Conservation (phyloP, 148 eudicot species). For the Rhododendron williamsianum region DNA sequence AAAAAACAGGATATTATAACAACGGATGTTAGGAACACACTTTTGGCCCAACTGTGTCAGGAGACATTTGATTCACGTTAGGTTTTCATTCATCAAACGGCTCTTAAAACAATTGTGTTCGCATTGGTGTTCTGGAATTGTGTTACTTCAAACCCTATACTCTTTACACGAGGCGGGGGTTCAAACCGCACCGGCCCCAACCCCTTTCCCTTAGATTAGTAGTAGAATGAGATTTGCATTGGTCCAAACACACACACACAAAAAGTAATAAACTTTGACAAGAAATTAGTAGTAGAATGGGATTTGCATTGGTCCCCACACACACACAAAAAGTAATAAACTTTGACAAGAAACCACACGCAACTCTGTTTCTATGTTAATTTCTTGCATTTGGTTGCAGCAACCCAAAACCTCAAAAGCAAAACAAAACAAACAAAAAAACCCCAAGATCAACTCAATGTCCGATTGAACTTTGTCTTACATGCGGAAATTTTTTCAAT, state of each 20-base stretch:
- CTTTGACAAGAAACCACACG: not conserved
- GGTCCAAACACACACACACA: not conserved
- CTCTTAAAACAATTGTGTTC: not conserved
- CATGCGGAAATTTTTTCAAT: too few species aligned
- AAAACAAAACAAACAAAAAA: too few species aligned
- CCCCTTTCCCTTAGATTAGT: not conserved
- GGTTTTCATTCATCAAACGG: too few species aligned
- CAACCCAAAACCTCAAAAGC: not conserved
- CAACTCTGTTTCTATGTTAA: too few species aligned
- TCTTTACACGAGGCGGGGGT: not conserved
- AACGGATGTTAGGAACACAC: not conserved
- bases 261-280: not conserved
- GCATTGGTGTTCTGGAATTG: slow-evolving; percentile 27
- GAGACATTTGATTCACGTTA: not conserved
- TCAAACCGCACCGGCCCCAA: not conserved
- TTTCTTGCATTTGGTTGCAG: not conserved
- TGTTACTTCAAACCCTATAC: not conserved
- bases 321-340: too few species aligned
- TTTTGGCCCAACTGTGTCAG: too few species aligned
- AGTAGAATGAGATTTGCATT: not conserved
- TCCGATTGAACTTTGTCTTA: too few species aligned
- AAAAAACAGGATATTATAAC: too few species aligned
- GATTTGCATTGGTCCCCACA: not conserved
- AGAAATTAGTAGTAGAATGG: not conserved
- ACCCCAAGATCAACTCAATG: not conserved